Evolutionary conservation across 2,329 filamentous ascomycete species (phyloP).

Genomic region (Emericellopsis cladophorae): DNA sequence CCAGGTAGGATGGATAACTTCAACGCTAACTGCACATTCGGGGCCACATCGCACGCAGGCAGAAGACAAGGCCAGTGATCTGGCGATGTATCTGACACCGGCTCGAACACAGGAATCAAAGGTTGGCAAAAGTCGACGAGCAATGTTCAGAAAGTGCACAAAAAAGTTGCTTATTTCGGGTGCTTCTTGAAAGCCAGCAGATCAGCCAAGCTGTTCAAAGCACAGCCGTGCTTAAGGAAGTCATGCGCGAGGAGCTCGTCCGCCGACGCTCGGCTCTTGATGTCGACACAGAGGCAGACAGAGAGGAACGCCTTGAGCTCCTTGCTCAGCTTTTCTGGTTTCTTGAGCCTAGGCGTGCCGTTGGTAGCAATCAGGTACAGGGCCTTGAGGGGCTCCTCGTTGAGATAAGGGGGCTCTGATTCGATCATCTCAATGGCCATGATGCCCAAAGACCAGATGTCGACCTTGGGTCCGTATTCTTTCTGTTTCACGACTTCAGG

Average conservation of each 20-base stretch:
- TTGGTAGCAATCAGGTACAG: constrained; percentile 97
- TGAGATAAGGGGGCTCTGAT: constrained; percentile 92
- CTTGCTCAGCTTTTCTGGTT: constrained; percentile 94
- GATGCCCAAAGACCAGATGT: constrained; percentile 97
- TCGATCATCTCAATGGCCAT: constrained; percentile 99
- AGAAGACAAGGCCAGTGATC: too few species aligned
- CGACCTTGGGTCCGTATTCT: constrained; percentile 95
- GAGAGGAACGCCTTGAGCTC: constrained; percentile 95
- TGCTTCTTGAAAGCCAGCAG: constrained; percentile 78
- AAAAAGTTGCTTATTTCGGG: constrained; percentile 33
- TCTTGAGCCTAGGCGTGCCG: constrained; percentile 92
- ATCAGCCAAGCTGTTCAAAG: constrained; percentile 69
- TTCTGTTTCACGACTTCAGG: constrained; percentile 99
- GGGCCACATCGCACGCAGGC: too few species aligned
- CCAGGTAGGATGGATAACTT: too few species aligned
- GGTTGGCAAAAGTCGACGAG: too few species aligned
- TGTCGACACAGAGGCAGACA: constrained; percentile 92
- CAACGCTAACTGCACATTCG: too few species aligned
- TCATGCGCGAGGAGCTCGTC: constrained; percentile 84
- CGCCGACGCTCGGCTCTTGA: constrained; percentile 85
- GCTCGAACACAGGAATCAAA: too few species aligned
- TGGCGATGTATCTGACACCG: too few species aligned
- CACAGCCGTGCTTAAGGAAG: constrained; percentile 87
- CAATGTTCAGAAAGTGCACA: too few species aligned
- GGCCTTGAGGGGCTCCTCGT: constrained; percentile 94